Conservation (phyloP, 108 stramenopile species). For the Cyclostephanos invisitatus region DNA sequence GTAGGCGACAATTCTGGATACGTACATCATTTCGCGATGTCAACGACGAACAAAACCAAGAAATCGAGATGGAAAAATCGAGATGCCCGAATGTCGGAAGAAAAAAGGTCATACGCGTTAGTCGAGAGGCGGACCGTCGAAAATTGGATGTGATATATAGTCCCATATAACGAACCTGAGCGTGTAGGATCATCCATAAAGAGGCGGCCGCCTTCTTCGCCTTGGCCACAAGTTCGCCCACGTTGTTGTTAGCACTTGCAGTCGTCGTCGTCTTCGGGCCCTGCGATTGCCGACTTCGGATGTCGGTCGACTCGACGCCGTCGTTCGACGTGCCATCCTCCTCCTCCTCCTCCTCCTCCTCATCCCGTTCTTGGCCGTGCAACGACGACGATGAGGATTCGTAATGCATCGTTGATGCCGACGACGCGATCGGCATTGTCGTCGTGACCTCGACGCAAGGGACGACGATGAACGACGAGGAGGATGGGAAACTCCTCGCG, state of each 20-base stretch:
- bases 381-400: background rate
- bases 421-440: background rate
- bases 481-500: background rate
- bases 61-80: too few relatives aligned
- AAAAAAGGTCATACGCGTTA: background rate
- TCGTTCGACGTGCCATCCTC: too few relatives aligned
- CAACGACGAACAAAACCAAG: too few relatives aligned
- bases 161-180: conserved; percentile 87
- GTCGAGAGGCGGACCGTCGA: too few relatives aligned
- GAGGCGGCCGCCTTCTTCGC: conserved; percentile 83
- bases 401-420: background rate
- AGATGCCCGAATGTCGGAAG: too few relatives aligned
- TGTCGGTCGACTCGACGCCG: background rate
- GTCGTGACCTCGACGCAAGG: background rate
- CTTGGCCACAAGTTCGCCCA: conserved; percentile 65
- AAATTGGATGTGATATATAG: too few relatives aligned
- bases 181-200: conserved; percentile 83
- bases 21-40: background rate
- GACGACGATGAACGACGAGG: background rate
- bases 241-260: conserved; percentile 25
- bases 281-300: background rate
- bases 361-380: too few relatives aligned
- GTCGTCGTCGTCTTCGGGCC: background rate
- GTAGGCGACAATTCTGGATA: conserved; percentile 66
- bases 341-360: too few relatives aligned